phyloP scores from a whole-genome alignment of 352 stramenopile genomes.

The Globisporangium rhizosaccharum region DNA sequence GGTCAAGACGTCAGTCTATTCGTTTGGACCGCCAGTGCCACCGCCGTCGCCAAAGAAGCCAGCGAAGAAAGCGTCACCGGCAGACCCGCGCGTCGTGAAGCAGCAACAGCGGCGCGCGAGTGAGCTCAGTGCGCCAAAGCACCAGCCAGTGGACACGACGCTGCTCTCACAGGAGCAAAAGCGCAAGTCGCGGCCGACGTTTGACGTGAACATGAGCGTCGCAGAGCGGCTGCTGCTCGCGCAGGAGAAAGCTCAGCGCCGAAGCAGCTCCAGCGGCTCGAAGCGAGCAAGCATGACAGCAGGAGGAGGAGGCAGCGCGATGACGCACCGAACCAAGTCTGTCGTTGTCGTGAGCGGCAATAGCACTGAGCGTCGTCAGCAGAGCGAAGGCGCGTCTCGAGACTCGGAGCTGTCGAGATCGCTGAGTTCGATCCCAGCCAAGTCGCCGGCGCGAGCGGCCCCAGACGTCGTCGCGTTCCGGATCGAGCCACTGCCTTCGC shows the following conservation, averaged over 20 bases:
- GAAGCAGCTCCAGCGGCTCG: constrained; percentile 7
- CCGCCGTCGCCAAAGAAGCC: constrained; percentile 21
- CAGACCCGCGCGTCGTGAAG: constrained; percentile 31
- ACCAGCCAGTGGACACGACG: constrained; percentile 49
- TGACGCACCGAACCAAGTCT: constrained; percentile 13
- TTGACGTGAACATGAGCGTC: constrained; percentile 63
- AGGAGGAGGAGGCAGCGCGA: constrained; percentile 23
- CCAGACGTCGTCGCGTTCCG: constrained; percentile 17
- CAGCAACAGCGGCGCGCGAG: constrained; percentile 50
- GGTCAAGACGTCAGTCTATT: constrained; percentile 41
- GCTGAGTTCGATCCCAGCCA: not conserved
- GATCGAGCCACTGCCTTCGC: constrained; percentile 13
- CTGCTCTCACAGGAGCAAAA: constrained; percentile 55
- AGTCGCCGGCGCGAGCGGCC: not conserved
- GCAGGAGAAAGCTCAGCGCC: constrained; percentile 36
- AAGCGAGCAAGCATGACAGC: not conserved
- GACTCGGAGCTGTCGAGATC: not conserved
- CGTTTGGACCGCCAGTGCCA: constrained; percentile 39
- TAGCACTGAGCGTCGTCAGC: not conserved
- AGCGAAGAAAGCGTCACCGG: constrained; percentile 23
- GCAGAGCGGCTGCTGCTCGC: constrained; percentile 52
- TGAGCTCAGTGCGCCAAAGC: constrained; percentile 60
- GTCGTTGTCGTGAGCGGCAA: constrained; percentile 5
- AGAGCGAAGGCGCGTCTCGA: not conserved
- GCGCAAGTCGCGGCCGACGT: constrained; percentile 53